Conservation (phyloP, 2,329 filamentous ascomycete genomes). For the Nemania sp. region DNA sequence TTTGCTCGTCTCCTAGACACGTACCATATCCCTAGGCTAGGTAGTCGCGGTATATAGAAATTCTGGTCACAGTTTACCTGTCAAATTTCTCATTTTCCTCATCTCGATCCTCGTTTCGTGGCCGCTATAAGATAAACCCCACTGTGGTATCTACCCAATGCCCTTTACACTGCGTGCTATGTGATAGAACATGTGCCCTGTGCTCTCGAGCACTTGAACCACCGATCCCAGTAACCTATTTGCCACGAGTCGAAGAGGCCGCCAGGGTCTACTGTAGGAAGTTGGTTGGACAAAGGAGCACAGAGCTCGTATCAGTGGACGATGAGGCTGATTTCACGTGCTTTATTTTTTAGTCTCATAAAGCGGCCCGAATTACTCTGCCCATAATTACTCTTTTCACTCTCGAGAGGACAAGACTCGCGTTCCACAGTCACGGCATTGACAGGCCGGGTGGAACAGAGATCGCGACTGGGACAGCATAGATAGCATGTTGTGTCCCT, state of each 20-base stretch:
- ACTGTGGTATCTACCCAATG: too few species aligned
- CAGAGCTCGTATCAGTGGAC: neutral
- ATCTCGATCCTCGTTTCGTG: too few species aligned
- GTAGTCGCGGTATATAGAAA: neutral
- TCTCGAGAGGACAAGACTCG: neutral
- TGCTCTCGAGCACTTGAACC: neutral
- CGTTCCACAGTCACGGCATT: neutral
- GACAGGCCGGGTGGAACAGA: neutral
- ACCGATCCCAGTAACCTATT: neutral
- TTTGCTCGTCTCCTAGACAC: slow-evolving; percentile 15
- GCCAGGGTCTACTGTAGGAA: neutral
- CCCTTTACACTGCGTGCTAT: neutral
- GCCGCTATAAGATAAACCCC: too few species aligned
- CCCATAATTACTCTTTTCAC: neutral
- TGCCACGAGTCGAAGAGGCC: neutral
- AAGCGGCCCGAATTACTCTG: neutral
- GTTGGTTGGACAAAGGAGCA: neutral
- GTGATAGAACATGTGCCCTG: neutral
- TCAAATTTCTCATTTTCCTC: too few species aligned
- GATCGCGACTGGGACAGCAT: neutral
- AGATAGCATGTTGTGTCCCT: neutral
- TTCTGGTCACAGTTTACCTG: neutral
- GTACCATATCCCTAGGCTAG: neutral
- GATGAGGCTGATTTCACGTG: too few species aligned
- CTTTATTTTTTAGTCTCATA: neutral